A percentile compares a stretch with the other conserved stretches of the same genome.
Conservation (phyloP, 2,329 filamentous ascomycete genomes). For the Dactylellina cionopaga region DNA sequence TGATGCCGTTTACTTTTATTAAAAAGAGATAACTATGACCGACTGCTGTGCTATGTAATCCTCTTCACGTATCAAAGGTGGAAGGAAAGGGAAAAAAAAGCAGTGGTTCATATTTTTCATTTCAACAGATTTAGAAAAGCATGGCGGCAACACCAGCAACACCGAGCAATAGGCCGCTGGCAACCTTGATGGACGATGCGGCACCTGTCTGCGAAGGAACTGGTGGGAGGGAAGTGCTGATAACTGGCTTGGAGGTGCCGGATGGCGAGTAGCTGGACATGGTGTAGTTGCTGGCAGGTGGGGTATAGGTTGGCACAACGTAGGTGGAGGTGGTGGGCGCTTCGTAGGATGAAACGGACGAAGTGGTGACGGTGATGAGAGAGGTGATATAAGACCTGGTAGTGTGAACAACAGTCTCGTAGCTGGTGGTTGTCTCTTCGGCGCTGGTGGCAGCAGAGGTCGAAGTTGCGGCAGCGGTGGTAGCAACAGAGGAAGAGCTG, state of each 20-base stretch:
- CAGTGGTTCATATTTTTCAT: too few species aligned
- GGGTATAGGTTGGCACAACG: constrained; percentile 35
- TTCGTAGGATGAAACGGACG: constrained; percentile 50
- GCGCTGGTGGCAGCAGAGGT: constrained; percentile 26
- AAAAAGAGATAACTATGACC: neutral
- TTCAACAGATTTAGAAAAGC: constrained; percentile 53
- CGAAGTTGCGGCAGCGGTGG: constrained; percentile 43
- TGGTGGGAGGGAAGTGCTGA: constrained; percentile 25
- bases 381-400: constrained; percentile 55
- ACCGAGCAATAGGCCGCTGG: constrained; percentile 53
- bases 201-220: constrained; percentile 51
- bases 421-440: constrained; percentile 46
- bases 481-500: constrained; percentile 10
- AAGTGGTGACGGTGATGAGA: constrained; percentile 47
- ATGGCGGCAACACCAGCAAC: constrained; percentile 53
- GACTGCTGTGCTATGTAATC: neutral
- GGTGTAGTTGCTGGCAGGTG: constrained; percentile 28
- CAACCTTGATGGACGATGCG: constrained; percentile 54
- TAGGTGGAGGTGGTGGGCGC: constrained; percentile 22
- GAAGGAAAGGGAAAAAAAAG: neutral
- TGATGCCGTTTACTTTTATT: constrained; percentile 18
- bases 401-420: constrained; percentile 39
- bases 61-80: too few species aligned
- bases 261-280: constrained; percentile 9
- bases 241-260: neutral